Evolutionary conservation across 768 basidiomycete species (phyloP).

Genomic region (Rhizopogon vinicolor): DNA sequence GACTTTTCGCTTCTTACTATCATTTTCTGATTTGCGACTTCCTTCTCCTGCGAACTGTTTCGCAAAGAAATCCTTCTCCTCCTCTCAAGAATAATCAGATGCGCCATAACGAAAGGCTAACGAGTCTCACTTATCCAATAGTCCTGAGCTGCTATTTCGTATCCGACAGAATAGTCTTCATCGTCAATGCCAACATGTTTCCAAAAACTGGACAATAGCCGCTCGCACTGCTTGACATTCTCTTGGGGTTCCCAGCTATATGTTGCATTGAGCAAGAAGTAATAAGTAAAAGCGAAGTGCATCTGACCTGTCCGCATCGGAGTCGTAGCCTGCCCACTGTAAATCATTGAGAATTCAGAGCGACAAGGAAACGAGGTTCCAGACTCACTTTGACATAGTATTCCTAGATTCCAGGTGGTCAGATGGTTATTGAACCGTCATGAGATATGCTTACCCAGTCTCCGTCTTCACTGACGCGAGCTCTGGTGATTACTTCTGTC

Average conservation of each 20-base stretch:
- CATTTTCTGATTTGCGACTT: slow-evolving; percentile 12
- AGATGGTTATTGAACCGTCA: not conserved
- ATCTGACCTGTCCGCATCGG: slow-evolving; percentile 51
- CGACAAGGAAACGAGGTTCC: not conserved
- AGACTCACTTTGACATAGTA: slow-evolving; percentile 60
- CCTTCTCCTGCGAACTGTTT: slow-evolving; percentile 20
- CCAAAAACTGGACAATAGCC: slow-evolving; percentile 65
- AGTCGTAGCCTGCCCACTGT: slow-evolving; percentile 66
- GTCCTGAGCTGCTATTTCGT: slow-evolving; percentile 35
- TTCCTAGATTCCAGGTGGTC: slow-evolving; percentile 36
- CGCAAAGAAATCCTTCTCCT: slow-evolving; percentile 35
- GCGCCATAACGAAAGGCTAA: not conserved
- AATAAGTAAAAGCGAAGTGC: not conserved
- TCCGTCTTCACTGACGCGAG: slow-evolving; percentile 44
- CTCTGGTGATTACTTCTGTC: slow-evolving; percentile 58
- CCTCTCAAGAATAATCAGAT: slow-evolving; percentile 20
- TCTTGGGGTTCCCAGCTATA: slow-evolving; percentile 67
- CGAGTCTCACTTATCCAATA: slow-evolving; percentile 54
- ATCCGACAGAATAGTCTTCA: slow-evolving; percentile 46
- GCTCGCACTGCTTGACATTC: slow-evolving; percentile 54
- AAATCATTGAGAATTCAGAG: slow-evolving; percentile 2
- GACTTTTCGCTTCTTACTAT: slow-evolving; percentile 11
- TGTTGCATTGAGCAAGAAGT: not conserved
- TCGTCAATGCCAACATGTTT: slow-evolving; percentile 53
- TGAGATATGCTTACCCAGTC: slow-evolving; percentile 44